Conservation (phyloP, 495 filamentous ascomycete genomes). For the Penicillium longicatenatum region DNA sequence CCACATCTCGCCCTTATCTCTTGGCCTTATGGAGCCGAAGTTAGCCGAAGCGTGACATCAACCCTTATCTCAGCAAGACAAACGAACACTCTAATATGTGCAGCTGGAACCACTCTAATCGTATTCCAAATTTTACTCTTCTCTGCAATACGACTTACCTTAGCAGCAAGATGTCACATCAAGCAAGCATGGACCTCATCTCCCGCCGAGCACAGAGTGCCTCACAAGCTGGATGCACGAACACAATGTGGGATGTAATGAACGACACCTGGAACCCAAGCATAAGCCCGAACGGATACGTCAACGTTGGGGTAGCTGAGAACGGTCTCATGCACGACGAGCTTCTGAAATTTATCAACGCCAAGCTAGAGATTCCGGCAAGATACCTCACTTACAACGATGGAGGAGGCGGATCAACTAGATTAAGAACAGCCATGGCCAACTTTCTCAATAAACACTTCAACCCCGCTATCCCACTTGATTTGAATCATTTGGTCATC, state of each 20-base stretch:
- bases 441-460: slow-evolving; percentile 21
- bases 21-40: not conserved
- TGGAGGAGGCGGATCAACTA: slow-evolving; percentile 31
- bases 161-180: not conserved
- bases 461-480: slow-evolving; percentile 36
- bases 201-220: slow-evolving; percentile 26
- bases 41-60: not conserved
- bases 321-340: slow-evolving; percentile 43
- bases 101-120: no score
- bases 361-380: slow-evolving; percentile 30
- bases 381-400: slow-evolving; percentile 49
- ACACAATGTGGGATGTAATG: slow-evolving; percentile 31
- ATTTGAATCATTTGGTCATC: slow-evolving; percentile 17
- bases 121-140: no score
- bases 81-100: not conserved
- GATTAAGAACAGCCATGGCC: slow-evolving; percentile 45
- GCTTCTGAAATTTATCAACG: slow-evolving; percentile 34
- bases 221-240: slow-evolving; percentile 12
- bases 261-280: slow-evolving; percentile 25
- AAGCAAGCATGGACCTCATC: not conserved
- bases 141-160: no score
- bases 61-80: not conserved
- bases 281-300: slow-evolving; percentile 35
- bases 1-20: not conserved
- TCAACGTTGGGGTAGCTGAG: slow-evolving; percentile 45